Conservation (phyloP, 306 rosid genomes). For the Castanopsis chinensis region DNA sequence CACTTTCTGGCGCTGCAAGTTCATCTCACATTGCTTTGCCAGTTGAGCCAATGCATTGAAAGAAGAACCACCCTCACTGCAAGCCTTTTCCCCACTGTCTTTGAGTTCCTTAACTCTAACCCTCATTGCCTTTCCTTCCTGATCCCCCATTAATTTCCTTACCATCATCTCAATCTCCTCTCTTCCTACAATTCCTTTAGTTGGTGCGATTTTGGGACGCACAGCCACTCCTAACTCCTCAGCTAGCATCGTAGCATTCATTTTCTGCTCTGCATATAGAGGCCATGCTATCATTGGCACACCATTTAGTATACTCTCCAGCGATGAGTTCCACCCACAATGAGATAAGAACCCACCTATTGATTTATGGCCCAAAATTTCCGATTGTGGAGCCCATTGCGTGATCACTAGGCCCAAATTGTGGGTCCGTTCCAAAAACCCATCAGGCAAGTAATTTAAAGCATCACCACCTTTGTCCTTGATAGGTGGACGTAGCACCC, state of each 20-base stretch:
- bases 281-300: constrained; percentile 5
- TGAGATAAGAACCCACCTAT: background rate
- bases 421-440: background rate
- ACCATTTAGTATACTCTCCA: background rate
- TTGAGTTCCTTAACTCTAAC: background rate
- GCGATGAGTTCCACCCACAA: constrained; percentile 6
- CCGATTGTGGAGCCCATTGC: constrained; percentile 1
- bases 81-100: background rate
- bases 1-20: background rate
- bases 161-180: background rate
- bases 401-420: background rate
- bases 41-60: background rate
- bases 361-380: background rate
- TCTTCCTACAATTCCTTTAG: background rate
- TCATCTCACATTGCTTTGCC: background rate
- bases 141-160: background rate
- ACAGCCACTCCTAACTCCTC: background rate
- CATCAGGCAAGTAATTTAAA: background rate
- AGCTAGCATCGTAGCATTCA: background rate
- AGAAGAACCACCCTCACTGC: background rate
- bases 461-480: background rate
- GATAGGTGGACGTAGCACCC: constrained; percentile 59
- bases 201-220: background rate
- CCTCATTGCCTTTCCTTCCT: background rate
- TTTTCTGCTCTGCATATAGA: constrained; percentile 2